Evolutionary conservation across 2,329 filamentous ascomycete species (phyloP).

Genomic region (Penicillium thymicola): DNA sequence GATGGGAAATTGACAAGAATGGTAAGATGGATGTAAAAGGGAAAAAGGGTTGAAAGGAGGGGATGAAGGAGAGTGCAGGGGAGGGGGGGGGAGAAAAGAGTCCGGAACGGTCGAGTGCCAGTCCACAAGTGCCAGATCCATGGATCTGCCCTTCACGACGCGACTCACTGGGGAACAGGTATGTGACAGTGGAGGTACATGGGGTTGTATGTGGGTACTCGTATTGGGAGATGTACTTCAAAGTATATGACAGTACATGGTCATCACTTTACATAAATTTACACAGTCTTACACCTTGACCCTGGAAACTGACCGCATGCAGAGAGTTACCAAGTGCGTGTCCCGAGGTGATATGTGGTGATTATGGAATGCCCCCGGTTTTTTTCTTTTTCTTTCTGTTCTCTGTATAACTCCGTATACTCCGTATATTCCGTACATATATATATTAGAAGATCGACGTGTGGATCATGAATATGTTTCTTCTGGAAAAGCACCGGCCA

Average conservation of each 20-base stretch:
- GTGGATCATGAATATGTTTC: conserved; percentile 5
- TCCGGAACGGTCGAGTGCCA: conserved; percentile 25
- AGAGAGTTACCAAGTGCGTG: conserved; percentile 25
- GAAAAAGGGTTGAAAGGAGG: conserved; percentile 18
- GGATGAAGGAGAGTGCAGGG: conserved; percentile 19
- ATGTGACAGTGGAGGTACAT: conserved; percentile 1
- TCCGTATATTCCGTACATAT: background rate
- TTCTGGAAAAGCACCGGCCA: conserved; percentile 10
- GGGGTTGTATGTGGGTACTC: background rate
- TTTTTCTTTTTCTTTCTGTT: background rate
- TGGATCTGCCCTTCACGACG: conserved; percentile 28
- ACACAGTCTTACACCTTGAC: conserved; percentile 14
- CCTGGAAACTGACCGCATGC: conserved; percentile 23
- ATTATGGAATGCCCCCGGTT: conserved; percentile 17
- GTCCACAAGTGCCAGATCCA: conserved; percentile 28
- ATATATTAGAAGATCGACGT: background rate
- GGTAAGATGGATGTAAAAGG: conserved; percentile 11
- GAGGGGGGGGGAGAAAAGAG: conserved; percentile 21
- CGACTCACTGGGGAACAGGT: conserved; percentile 18
- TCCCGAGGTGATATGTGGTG: conserved; percentile 9
- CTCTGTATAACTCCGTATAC: background rate
- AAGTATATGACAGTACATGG: conserved; percentile 23
- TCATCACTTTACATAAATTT: conserved; percentile 14
- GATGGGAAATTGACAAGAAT: conserved; percentile 10
- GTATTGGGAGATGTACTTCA: conserved; percentile 12